phyloP scores from a whole-genome alignment of 208 protist species.

The Wallacemonas sp. region DNA sequence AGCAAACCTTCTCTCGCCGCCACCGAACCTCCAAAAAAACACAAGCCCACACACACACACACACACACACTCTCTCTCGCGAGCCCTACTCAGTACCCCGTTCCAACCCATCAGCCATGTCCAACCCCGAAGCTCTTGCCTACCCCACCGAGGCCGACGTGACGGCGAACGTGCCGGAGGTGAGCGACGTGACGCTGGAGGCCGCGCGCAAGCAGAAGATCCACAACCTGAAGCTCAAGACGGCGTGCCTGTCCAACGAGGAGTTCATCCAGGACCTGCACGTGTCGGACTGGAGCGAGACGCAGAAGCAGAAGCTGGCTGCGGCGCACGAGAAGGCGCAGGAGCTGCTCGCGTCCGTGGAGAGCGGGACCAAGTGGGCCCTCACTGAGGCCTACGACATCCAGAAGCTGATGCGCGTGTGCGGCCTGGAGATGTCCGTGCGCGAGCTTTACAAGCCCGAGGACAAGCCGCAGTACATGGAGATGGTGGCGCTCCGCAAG shows the following conservation, averaged over 20 bases:
- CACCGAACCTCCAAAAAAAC: too few relatives aligned
- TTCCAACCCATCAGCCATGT: too few relatives aligned
- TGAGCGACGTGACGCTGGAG: constrained; percentile 63
- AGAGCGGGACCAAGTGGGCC: constrained; percentile 68
- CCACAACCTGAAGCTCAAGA: constrained; percentile 82
- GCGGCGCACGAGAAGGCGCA: constrained; percentile 71
- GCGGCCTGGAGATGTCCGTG: constrained; percentile 54
- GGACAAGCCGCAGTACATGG: constrained; percentile 78
- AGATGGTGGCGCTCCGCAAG: constrained; percentile 65
- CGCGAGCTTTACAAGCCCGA: constrained; percentile 80
- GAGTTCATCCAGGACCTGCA: constrained; percentile 80
- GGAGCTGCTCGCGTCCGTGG: constrained; percentile 69
- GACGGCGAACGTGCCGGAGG: constrained; percentile 26
- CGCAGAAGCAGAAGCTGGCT: constrained; percentile 66
- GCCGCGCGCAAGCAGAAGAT: constrained; percentile 75
- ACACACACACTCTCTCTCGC: too few relatives aligned
- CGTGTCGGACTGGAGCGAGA: constrained; percentile 75
- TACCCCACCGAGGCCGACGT: constrained; percentile 14
- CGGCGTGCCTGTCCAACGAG: constrained; percentile 72
- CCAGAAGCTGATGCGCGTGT: constrained; percentile 59
- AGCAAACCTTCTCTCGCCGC: too few relatives aligned
- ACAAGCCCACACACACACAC: constrained; percentile 21
- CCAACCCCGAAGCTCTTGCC: constrained; percentile 3
- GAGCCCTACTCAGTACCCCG: too few relatives aligned
- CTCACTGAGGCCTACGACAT: constrained; percentile 72